A percentile compares a stretch with the other conserved stretches of the same genome.
Conservation (phyloP, 768 basidiomycete genomes). For the Mycena indigotica region DNA sequence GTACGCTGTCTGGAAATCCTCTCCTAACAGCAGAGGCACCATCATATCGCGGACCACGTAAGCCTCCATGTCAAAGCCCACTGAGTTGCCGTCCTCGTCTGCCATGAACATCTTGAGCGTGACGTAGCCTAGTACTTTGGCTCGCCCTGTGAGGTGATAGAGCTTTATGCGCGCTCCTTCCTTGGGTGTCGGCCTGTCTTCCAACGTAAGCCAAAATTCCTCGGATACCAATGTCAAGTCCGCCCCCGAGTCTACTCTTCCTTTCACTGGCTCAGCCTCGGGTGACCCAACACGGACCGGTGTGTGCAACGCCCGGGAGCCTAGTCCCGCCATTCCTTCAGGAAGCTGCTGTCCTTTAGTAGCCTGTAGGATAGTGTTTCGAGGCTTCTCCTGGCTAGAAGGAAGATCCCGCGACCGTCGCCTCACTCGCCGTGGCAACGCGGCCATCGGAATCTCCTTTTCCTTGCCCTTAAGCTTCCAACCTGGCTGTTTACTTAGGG, state of each 20-base stretch:
- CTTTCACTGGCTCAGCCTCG: neutral
- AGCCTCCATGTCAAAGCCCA: slow-evolving; percentile 23
- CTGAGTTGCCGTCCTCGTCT: slow-evolving; percentile 1
- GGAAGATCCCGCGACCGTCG: neutral
- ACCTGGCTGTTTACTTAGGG: neutral
- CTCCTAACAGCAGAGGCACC: slow-evolving; percentile 30
- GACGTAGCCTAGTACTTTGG: slow-evolving; percentile 23
- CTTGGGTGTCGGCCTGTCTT: neutral
- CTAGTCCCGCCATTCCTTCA: neutral
- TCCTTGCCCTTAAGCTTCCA: neutral
- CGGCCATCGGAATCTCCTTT: neutral
- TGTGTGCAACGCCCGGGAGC: neutral
- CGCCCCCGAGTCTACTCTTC: slow-evolving; percentile 2
- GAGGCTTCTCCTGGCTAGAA: too few relatives aligned
- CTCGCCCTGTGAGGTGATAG: slow-evolving; percentile 7
- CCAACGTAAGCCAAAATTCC: neutral
- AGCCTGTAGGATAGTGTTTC: neutral
- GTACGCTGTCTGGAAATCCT: slow-evolving; percentile 30
- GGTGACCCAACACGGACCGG: neutral
- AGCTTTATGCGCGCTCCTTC: slow-evolving; percentile 12
- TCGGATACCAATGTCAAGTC: slow-evolving; percentile 5
- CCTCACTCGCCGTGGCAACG: neutral
- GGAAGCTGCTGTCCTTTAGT: neutral
- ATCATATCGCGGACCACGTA: slow-evolving; percentile 30
- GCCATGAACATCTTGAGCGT: slow-evolving; percentile 7